A percentile compares a stretch with the other conserved stretches of the same genome.
Conservation (phyloP, 257 asterid genomes). For the Scutellaria galericulata region DNA sequence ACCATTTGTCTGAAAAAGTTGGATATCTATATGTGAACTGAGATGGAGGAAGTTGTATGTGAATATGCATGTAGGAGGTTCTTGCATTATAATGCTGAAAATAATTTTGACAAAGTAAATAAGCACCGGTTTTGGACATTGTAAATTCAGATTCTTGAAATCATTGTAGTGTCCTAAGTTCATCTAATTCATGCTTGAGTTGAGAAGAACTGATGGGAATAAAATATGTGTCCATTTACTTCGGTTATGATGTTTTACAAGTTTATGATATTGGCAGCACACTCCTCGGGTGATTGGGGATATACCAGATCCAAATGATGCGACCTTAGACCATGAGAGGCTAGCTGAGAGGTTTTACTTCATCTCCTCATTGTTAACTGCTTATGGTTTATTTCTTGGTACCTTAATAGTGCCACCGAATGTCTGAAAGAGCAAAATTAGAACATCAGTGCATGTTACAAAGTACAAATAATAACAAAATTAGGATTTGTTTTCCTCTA, state of each 20-base stretch:
- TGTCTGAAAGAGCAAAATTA: neutral
- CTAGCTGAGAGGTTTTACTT: slow-evolving; percentile 76
- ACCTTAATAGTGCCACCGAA: neutral
- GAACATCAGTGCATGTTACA: too few species aligned
- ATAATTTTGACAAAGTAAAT: neutral
- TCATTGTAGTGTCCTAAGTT: neutral
- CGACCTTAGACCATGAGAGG: slow-evolving; percentile 82
- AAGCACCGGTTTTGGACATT: neutral
- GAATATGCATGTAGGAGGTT: neutral
- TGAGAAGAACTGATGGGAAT: slow-evolving; percentile 8
- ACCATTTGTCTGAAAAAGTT: too few species aligned
- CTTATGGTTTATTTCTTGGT: slow-evolving; percentile 3
- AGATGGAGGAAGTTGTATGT: neutral
- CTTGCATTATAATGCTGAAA: neutral
- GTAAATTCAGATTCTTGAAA: neutral
- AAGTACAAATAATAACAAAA: neutral
- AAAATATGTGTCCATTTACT: slow-evolving; percentile 27
- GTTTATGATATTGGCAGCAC: slow-evolving; percentile 70
- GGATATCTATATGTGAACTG: neutral
- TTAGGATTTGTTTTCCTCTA: slow-evolving; percentile 3
- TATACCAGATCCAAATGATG: slow-evolving; percentile 89
- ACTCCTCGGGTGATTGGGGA: slow-evolving; percentile 76
- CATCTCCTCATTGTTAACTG: slow-evolving; percentile 23
- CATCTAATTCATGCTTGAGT: neutral
- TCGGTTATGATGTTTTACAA: slow-evolving; percentile 34